Evolutionary conservation across 1,284 basidiomycete species (phyloP).

Genomic region (Sphagnurus paluster): DNA sequence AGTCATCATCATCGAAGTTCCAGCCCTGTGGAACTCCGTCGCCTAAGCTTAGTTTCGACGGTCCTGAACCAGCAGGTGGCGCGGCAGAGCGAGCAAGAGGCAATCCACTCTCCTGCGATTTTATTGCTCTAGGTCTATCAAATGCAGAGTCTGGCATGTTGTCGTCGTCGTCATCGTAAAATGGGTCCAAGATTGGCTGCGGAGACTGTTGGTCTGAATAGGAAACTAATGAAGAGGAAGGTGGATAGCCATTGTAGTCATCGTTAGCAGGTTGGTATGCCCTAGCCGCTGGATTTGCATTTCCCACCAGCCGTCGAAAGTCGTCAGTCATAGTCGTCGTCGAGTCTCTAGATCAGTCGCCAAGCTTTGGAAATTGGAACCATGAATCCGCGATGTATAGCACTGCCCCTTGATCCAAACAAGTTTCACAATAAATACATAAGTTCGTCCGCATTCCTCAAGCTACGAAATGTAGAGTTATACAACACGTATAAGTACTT

Average conservation of each 20-base stretch:
- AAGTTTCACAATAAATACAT: constrained; percentile 2
- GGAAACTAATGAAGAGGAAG: constrained; percentile 39
- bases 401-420: constrained; percentile 17
- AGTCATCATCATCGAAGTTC: constrained; percentile 68
- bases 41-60: constrained; percentile 45
- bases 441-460: too few species aligned
- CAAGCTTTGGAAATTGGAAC: constrained; percentile 6
- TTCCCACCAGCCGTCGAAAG: constrained; percentile 71
- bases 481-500: not conserved
- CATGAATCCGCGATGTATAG: constrained; percentile 15
- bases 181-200: constrained; percentile 65
- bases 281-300: constrained; percentile 66
- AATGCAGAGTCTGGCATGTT: constrained; percentile 65
- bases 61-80: constrained; percentile 56
- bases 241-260: constrained; percentile 60
- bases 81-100: constrained; percentile 59
- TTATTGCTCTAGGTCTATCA: constrained; percentile 56
- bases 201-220: constrained; percentile 40
- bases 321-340: constrained; percentile 61
- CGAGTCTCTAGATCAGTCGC: constrained; percentile 11
- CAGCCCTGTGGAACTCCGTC: constrained; percentile 61
- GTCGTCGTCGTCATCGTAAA: constrained; percentile 81
- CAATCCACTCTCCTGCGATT: constrained; percentile 69
- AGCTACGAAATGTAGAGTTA: constrained; percentile 1
- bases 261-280: constrained; percentile 58